Evolutionary conservation across 2,329 filamentous ascomycete genomes (phyloP).

Genomic region (Fusarium acutatum): DNA sequence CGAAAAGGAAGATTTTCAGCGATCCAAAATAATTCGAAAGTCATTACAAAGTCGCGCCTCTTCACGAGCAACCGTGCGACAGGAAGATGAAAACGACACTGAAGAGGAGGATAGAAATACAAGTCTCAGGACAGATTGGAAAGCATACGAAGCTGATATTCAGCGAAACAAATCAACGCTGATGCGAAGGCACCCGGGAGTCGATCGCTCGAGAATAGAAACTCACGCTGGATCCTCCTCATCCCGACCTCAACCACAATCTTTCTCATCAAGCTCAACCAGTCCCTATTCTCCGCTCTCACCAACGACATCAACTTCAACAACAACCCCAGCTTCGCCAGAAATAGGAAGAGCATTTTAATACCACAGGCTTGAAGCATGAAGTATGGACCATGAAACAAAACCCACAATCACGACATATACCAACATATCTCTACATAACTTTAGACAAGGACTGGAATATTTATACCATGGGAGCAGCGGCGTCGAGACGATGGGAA

Average conservation of each 20-base stretch:
- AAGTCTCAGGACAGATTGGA: constrained; percentile 47
- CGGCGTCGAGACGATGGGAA: background rate
- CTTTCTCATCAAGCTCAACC: constrained; percentile 27
- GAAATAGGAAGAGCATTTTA: constrained; percentile 20
- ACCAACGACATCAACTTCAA: constrained; percentile 16
- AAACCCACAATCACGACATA: background rate
- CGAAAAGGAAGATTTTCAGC: constrained; percentile 49
- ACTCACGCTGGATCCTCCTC: constrained; percentile 19
- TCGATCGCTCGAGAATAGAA: constrained; percentile 30
- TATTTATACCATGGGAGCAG: constrained; percentile 13
- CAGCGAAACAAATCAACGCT: constrained; percentile 42
- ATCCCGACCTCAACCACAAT: constrained; percentile 12
- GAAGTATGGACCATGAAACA: background rate
- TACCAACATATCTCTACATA: background rate
- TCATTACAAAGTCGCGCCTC: constrained; percentile 49
- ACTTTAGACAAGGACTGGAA: constrained; percentile 4
- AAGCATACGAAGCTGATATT: constrained; percentile 50
- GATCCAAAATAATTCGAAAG: constrained; percentile 54
- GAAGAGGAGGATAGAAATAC: constrained; percentile 30
- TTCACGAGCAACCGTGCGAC: constrained; percentile 22
- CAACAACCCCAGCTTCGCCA: constrained; percentile 13
- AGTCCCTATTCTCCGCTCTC: constrained; percentile 24
- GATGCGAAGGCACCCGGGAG: constrained; percentile 42
- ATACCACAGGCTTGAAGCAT: background rate
- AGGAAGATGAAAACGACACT: constrained; percentile 21